These are phyloP conservation scores for Wickerhamiella alocasiicola DNA, from an alignment of 805 yeast genomes.

Conservation along the genomic window DNA sequence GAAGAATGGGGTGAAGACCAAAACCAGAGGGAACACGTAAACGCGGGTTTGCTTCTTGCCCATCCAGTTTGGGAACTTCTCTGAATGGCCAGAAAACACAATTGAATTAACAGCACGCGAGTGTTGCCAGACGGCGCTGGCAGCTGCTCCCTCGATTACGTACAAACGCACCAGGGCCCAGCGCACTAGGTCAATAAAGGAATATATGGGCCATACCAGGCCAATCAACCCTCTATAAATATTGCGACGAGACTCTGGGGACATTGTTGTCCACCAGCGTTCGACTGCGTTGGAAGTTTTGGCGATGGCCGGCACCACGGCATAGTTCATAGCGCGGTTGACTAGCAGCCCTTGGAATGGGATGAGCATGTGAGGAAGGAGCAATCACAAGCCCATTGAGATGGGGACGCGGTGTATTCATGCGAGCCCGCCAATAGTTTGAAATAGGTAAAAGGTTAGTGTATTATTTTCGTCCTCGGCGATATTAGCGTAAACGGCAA, in stretches of 20 bases:
- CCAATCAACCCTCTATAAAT: not conserved
- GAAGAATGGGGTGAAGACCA: conserved; percentile 6
- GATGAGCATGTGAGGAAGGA: not conserved
- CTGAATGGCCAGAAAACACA: not conserved
- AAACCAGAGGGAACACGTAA: conserved; percentile 3
- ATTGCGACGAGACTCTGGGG: conserved; percentile 5
- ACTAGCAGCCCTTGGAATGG: conserved; percentile 5
- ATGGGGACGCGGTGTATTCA: too few species aligned
- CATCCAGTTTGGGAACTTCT: not conserved
- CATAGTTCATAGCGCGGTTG: conserved; percentile 11
- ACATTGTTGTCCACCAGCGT: conserved; percentile 5
- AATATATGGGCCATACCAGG: conserved; percentile 1
- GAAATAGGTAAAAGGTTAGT: conserved; percentile 1
- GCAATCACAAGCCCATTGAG: not conserved
- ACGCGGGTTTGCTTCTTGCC: conserved; percentile 1
- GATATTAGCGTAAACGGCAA: conserved; percentile 2
- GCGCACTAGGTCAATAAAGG: conserved; percentile 8
- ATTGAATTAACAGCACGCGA: conserved; percentile 2
- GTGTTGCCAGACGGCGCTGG: conserved; percentile 7
- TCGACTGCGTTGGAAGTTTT: not conserved
- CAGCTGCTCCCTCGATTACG: conserved; percentile 6
- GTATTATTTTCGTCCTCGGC: not conserved
- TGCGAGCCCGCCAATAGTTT: not conserved
- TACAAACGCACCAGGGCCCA: conserved; percentile 8
- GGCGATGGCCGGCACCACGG: conserved; percentile 10